Evolutionary conservation across 2,329 filamentous ascomycete genomes (phyloP), one percentile per base, ranked within the genome.

Genomic region (Colletotrichum graminicola): DNA sequence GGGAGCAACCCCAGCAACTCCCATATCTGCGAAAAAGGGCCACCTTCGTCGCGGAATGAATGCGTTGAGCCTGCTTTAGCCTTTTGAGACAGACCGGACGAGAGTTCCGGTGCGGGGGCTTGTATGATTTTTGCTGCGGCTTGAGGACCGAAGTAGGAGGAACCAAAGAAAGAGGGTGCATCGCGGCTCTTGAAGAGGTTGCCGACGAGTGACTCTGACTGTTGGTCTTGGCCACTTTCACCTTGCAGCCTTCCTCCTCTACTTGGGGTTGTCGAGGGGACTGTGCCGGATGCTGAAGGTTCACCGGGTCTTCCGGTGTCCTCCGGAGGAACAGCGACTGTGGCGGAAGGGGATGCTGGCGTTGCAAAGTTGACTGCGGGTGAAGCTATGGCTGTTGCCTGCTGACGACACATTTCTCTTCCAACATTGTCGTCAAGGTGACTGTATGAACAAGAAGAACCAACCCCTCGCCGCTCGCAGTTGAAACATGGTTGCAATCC

Each of bases 1-100:
- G 82, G 82, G 8, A 84, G 71, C 1, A 79, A 71, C 0, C 82
- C 82, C 5, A 83, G 75, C 1, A 84, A 73, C 57, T 84, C 82
- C 82, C 82, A 84, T 16, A 82, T 79, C 52, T 82, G 81, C 3
- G 79, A 81, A 41, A 76, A 76, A 0, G 75, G 75, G 0, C 75
- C 73, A n/a, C 73, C 74, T 5, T 76, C 75, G 7, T 71, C 65
- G 1, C 68, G 59, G 59, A 71, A 71, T 0, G 59, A 63, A 2
- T 71, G 68, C 21, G 68, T 71, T 23, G 68, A 68, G 32, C 74
- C 68, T 3, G 73, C 71, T 18, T 75, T 60, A 34, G 69, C 52
- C 65, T 77, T 73, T 73, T 76, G 32, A 66, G 73, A 26, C 69
- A 73, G 18, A 63, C 77, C 52, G 75, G 71, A 64, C 74, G 77